phyloP scores from a whole-genome alignment of 805 yeast genomes.

The Cyberlindnera lachancei region DNA sequence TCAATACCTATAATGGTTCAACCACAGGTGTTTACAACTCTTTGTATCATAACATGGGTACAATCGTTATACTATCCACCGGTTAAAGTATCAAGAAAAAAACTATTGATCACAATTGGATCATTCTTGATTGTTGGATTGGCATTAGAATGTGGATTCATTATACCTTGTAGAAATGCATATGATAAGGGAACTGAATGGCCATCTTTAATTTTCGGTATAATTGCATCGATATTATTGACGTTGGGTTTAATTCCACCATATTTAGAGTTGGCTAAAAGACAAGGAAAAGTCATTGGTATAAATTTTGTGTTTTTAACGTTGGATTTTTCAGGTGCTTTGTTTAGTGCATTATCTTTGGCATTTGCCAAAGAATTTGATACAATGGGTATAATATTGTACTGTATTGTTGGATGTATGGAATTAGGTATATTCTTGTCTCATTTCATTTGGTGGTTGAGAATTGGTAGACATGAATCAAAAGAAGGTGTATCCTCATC shows the following conservation, averaged over 20 bases:
- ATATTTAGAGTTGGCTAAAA: constrained; percentile 71
- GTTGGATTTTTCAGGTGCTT: constrained; percentile 77
- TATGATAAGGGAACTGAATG: constrained; percentile 47
- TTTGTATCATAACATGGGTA: constrained; percentile 59
- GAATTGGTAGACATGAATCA: constrained; percentile 26
- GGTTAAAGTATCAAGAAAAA: constrained; percentile 27
- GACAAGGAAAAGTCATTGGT: constrained; percentile 82
- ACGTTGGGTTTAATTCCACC: constrained; percentile 84
- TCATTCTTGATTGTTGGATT: constrained; percentile 37
- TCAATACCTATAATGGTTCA: constrained; percentile 77
- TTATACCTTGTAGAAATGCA: constrained; percentile 58
- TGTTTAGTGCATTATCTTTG: constrained; percentile 62
- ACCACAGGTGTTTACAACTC: constrained; percentile 73
- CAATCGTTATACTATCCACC: constrained; percentile 79
- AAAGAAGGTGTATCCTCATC: no score
- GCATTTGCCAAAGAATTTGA: constrained; percentile 63
- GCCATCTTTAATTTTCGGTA: constrained; percentile 79
- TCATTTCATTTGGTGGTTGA: constrained; percentile 62
- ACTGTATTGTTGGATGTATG: constrained; percentile 61
- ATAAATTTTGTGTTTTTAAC: constrained; percentile 73
- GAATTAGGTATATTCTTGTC: constrained; percentile 72
- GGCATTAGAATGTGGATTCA: constrained; percentile 64
- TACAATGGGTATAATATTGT: constrained; percentile 71
- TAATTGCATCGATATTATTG: constrained; percentile 66
- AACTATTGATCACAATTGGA: constrained; percentile 29